These are phyloP conservation scores for Ogataea siamensis DNA, from an alignment of 805 yeast genomes.

Conservation along the genomic window DNA sequence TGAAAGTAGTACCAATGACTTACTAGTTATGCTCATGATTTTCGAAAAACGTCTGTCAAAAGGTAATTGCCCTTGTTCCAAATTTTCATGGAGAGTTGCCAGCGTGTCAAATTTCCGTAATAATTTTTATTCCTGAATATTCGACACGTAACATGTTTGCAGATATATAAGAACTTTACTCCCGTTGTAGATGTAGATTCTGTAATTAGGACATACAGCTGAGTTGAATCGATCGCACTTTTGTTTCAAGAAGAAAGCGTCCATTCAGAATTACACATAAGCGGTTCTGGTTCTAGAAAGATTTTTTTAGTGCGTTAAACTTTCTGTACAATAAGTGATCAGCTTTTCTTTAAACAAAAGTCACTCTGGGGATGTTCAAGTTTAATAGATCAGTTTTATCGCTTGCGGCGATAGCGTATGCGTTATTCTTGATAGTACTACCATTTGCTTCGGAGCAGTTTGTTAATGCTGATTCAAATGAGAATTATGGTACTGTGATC, in stretches of 20 bases:
- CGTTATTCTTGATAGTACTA: slow-evolving; percentile 28
- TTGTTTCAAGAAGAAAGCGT: too few relatives aligned
- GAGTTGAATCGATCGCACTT: too few relatives aligned
- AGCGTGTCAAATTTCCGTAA: slow-evolving; percentile 19
- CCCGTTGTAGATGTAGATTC: too few relatives aligned
- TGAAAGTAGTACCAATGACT: not conserved
- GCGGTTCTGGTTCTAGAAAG: too few relatives aligned
- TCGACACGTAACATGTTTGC: slow-evolving; percentile 20
- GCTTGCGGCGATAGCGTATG: slow-evolving; percentile 29
- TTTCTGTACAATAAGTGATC: slow-evolving; percentile 2
- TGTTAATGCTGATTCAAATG: slow-evolving; percentile 29
- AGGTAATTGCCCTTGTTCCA: not conserved
- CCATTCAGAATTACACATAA: too few relatives aligned
- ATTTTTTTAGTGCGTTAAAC: too few relatives aligned
- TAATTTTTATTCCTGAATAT: slow-evolving; percentile 13
- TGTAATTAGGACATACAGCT: too few relatives aligned
- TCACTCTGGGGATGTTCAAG: slow-evolving; percentile 27
- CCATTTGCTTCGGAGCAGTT: slow-evolving; percentile 29
- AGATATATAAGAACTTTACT: too few relatives aligned
- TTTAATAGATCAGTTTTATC: slow-evolving; percentile 28
- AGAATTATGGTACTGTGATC: slow-evolving; percentile 49
- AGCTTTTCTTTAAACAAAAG: slow-evolving; percentile 3
- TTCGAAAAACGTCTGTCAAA: not conserved
- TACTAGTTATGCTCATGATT: not conserved
- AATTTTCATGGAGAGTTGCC: slow-evolving; percentile 11